A percentile compares a stretch with the other conserved stretches of the same genome.
Conservation (phyloP, 2,329 filamentous ascomycete genomes). For the Fusarium luffae region DNA sequence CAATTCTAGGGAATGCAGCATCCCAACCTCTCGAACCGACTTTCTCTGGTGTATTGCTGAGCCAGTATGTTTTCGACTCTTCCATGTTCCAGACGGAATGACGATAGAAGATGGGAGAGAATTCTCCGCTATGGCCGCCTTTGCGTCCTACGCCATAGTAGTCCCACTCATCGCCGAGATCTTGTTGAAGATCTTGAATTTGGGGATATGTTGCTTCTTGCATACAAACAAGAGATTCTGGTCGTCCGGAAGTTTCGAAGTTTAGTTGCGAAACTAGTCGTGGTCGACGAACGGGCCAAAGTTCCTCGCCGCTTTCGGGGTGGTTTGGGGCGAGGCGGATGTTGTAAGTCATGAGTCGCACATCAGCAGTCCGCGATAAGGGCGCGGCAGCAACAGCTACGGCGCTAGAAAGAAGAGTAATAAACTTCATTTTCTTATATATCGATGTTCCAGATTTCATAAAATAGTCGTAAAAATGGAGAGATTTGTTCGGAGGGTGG, state of each 20-base stretch:
- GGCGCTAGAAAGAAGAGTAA: slow-evolving; percentile 17
- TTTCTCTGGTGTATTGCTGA: slow-evolving; percentile 66
- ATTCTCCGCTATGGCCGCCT: slow-evolving; percentile 72
- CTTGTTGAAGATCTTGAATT: slow-evolving; percentile 64
- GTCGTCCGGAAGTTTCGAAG: slow-evolving; percentile 59
- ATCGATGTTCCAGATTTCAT: neutral
- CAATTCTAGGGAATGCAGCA: slow-evolving; percentile 56
- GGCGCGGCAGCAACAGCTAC: slow-evolving; percentile 23
- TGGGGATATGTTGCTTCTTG: slow-evolving; percentile 74
- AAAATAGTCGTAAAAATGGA: neutral
- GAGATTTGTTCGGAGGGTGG: neutral
- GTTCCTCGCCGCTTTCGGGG: slow-evolving; percentile 64
- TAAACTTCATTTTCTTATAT: slow-evolving; percentile 36
- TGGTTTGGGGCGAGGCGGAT: slow-evolving; percentile 68
- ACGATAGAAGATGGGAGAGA: slow-evolving; percentile 74
- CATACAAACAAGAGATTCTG: slow-evolving; percentile 68
- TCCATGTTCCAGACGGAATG: slow-evolving; percentile 63
- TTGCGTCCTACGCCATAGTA: slow-evolving; percentile 68
- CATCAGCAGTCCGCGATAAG: slow-evolving; percentile 24
- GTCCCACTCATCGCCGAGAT: slow-evolving; percentile 58
- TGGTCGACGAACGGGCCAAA: slow-evolving; percentile 65
- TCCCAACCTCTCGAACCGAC: slow-evolving; percentile 70
- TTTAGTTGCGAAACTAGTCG: slow-evolving; percentile 64
- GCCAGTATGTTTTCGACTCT: slow-evolving; percentile 68
- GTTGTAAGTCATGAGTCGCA: slow-evolving; percentile 72